Evolutionary conservation across 192 early-diverging fungal genomes (phyloP).

Genomic region (Podila verticillata): DNA sequence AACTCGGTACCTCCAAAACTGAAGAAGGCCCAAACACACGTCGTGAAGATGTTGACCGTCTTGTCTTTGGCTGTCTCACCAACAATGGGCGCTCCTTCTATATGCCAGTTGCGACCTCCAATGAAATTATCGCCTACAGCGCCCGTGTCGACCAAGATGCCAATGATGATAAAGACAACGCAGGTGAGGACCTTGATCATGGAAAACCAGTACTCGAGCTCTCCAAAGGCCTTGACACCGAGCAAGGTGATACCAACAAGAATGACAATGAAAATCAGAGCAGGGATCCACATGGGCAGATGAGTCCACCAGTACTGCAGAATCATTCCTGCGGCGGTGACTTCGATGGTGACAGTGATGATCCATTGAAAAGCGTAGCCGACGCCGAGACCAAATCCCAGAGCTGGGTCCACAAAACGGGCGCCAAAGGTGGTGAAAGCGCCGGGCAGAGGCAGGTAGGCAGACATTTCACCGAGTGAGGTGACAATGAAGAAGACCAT

Average conservation of each 20-base stretch:
- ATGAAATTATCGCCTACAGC: constrained; percentile 66
- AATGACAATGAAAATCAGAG: constrained; percentile 59
- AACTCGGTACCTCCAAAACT: constrained; percentile 89
- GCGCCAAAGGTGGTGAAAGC: constrained; percentile 78
- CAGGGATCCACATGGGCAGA: constrained; percentile 39
- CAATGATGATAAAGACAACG: constrained; percentile 82
- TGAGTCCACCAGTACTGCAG: constrained; percentile 65
- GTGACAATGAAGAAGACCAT: constrained; percentile 76
- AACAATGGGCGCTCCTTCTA: constrained; percentile 64
- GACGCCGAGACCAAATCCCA: constrained; percentile 63
- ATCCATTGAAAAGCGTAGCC: constrained; percentile 56
- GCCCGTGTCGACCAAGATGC: constrained; percentile 73
- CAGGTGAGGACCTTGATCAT: constrained; percentile 83
- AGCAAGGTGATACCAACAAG: constrained; percentile 75
- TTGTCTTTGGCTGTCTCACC: constrained; percentile 40
- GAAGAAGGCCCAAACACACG: constrained; percentile 78
- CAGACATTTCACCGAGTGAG: constrained; percentile 85
- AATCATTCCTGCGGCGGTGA: constrained; percentile 80
- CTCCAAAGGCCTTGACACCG: constrained; percentile 80
- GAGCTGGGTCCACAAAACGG: constrained; percentile 84
- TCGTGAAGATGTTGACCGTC: constrained; percentile 55
- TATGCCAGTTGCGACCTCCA: constrained; percentile 13
- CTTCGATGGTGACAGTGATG: constrained; percentile 74
- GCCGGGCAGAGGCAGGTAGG: constrained; percentile 81
- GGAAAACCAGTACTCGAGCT: constrained; percentile 86